Evolutionary conservation across 1,284 basidiomycete genomes (phyloP).

Genomic region (Rhodotorula sp.): DNA sequence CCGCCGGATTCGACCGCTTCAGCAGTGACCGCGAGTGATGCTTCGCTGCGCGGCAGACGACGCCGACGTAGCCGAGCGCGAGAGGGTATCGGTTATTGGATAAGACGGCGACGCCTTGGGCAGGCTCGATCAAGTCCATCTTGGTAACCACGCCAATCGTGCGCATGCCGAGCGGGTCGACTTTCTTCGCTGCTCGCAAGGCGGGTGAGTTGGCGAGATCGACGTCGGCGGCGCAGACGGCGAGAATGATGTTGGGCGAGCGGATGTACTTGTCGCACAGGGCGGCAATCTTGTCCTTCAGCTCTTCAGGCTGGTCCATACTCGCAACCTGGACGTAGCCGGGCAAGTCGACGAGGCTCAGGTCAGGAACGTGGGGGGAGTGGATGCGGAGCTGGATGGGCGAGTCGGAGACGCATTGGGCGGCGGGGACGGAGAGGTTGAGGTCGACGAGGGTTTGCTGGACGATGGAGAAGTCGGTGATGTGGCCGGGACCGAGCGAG

Average conservation of each 20-base stretch:
- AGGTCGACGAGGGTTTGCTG: conserved; percentile 91
- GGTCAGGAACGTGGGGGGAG: conserved; percentile 91
- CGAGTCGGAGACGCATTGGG: conserved; percentile 86
- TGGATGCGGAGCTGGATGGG: conserved; percentile 97
- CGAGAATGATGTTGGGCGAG: conserved; percentile 96
- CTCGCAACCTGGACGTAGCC: conserved; percentile 95
- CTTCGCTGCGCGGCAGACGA: conserved; percentile 75
- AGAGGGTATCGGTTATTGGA: conserved; percentile 93
- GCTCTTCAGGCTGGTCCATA: conserved; percentile 89
- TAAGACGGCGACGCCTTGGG: conserved; percentile 76
- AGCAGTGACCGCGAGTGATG: conserved; percentile 42
- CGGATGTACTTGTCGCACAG: conserved; percentile 96
- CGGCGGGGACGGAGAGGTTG: conserved; percentile 85
- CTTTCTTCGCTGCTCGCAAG: conserved; percentile 82
- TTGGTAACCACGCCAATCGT: conserved; percentile 99
- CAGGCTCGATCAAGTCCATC: conserved; percentile 92
- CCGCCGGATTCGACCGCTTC: conserved; percentile 6
- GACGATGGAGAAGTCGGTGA: conserved; percentile 83
- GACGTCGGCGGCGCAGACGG: conserved; percentile 96
- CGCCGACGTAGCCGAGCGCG: conserved; percentile 93
- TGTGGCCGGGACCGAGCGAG: conserved; percentile 76
- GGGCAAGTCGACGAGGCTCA: conserved; percentile 94
- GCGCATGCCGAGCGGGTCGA: conserved; percentile 89
- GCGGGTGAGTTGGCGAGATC: conserved; percentile 98
- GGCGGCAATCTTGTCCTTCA: conserved; percentile 85